Evolutionary conservation across 1,139 yeast genomes (phyloP), one percentile per base, ranked within the genome.

Genomic region (Blastobotrys illinoisensis): DNA sequence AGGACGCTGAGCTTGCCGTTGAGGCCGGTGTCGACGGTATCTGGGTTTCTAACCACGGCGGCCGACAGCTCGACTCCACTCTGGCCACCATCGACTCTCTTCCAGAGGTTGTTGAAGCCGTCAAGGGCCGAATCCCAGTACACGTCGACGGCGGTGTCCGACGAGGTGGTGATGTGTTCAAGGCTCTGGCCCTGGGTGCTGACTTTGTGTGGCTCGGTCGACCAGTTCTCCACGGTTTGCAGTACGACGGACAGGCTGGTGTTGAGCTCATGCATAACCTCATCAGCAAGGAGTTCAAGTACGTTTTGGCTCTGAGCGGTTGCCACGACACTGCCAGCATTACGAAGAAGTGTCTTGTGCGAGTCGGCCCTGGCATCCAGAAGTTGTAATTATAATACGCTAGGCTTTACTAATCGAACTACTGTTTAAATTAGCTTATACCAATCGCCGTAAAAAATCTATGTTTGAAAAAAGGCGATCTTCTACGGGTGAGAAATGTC

Each of bases 141-240:
- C 85, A 75, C 64, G 70, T 84, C 50, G 89, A 84, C 63, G 88
- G 88, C 23, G 89, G 89, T 21, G 74, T 84, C 44, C 74, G 88
- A 60, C 74, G 86, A 62, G 88, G 87, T 6, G 77, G 83, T 3
- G 89, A 84, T 66, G 71, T 84, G n/a, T 73, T 84, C 60, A 83
- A 83, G 62, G 88, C 88, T 0, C 68, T 84, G 24, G 83, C 86
- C 54, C 71, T 84, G n/a, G 89, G 89, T 4, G 89, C 89, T 5
- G 81, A 80, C 58, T 87, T 85, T 32, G 88, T 84, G 21, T 87
- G 88, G 58, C 69, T 84, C 44, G 89, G 88, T 5, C 71, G 88
- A 56, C 87, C 88, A 0, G 83, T 82, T 62, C 71, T 83, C 24
- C 83, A 83, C 65, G 86, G 88, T 9, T 77, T 83, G 77, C 77